These are phyloP conservation scores for Chytriomyces hyalinus DNA, from an alignment of 192 early-diverging fungal species.

Conservation along the genomic window DNA sequence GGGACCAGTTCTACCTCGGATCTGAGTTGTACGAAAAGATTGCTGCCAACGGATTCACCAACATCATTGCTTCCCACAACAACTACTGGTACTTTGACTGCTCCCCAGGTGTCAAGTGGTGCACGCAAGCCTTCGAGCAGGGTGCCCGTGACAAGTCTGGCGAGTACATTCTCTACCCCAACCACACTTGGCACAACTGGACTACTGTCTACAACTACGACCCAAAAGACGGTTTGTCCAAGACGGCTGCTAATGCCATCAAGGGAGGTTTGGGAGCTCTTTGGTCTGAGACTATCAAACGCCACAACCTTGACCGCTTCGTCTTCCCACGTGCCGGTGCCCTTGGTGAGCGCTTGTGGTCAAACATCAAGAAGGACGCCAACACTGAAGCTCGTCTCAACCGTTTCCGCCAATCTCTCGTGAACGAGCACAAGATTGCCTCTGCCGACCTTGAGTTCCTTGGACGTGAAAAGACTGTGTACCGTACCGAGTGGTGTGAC, in stretches of 20 bases:
- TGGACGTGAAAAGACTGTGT: not conserved
- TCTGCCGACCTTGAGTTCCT: slow-evolving; percentile 14
- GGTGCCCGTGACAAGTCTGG: not conserved
- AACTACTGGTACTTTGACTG: slow-evolving; percentile 29
- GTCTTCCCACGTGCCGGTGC: slow-evolving; percentile 24
- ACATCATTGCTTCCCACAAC: slow-evolving; percentile 1
- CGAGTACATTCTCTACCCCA: not conserved
- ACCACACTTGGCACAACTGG: slow-evolving; percentile 22
- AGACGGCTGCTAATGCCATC: not conserved
- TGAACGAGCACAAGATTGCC: slow-evolving; percentile 21
- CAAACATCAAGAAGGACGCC: not conserved
- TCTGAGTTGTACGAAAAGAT: not conserved
- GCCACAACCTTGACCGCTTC: slow-evolving; percentile 17
- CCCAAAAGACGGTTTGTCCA: not conserved
- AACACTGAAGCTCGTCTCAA: not conserved
- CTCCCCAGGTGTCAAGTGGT: slow-evolving; percentile 11
- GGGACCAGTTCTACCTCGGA: not conserved
- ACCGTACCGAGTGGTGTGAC: not conserved
- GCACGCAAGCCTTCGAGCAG: not conserved
- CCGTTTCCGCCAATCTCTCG: slow-evolving; percentile 20
- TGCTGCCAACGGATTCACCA: not conserved
- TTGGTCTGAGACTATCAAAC: slow-evolving; percentile 37
- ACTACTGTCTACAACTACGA: slow-evolving; percentile 5
- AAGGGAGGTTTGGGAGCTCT: slow-evolving; percentile 37
- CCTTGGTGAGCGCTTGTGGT: slow-evolving; percentile 36